Percentiles rank a stretch among this genome's conserved stretches.
Evolutionary conservation across 2,329 filamentous ascomycete genomes (phyloP).

Genomic region (Pseudocercospora cruenta): DNA sequence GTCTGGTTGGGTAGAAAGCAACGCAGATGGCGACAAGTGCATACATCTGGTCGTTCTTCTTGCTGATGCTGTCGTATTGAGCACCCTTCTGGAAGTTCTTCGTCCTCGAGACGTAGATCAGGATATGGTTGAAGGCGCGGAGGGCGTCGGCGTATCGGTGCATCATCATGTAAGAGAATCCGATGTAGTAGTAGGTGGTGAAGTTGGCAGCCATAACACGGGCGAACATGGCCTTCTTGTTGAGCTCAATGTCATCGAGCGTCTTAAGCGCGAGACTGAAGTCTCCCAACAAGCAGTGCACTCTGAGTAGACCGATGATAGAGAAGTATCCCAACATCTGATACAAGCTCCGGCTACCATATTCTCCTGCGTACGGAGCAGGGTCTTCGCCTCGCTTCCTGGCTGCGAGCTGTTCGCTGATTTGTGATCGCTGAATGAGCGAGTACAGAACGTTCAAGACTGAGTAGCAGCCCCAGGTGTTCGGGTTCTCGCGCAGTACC

Average conservation of each 20-base stretch:
- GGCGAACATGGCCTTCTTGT: conserved; percentile 99
- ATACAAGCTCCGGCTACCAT: conserved; percentile 91
- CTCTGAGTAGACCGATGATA: conserved; percentile 93
- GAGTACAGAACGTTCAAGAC: conserved; percentile 99
- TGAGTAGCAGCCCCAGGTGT: conserved; percentile 99
- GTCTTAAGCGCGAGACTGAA: conserved; percentile 99
- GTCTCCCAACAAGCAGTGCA: conserved; percentile 95
- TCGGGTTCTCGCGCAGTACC: conserved; percentile 91
- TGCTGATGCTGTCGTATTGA: conserved; percentile 97
- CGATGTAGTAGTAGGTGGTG: conserved; percentile 99
- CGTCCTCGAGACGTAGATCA: conserved; percentile 96
- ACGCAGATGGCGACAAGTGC: conserved; percentile 98
- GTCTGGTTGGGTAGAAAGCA: conserved; percentile 92
- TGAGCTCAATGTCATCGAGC: conserved; percentile 98
- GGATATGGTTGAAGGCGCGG: conserved; percentile 99
- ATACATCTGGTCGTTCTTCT: conserved; percentile 99
- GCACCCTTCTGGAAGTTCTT: conserved; percentile 99
- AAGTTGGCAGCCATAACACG: conserved; percentile 99
- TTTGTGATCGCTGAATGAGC: conserved; percentile 96
- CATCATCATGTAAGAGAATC: conserved; percentile 99
- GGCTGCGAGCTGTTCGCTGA: conserved; percentile 93
- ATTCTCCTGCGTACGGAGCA: conserved; percentile 85
- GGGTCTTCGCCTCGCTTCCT: conserved; percentile 94
- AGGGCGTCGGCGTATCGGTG: conserved; percentile 98
- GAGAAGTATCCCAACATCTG: conserved; percentile 99